Percentiles rank a stretch among this genome's conserved stretches.
Evolutionary conservation across 1,284 basidiomycete species (phyloP).

Genomic region (Chondrostereum purpureum): DNA sequence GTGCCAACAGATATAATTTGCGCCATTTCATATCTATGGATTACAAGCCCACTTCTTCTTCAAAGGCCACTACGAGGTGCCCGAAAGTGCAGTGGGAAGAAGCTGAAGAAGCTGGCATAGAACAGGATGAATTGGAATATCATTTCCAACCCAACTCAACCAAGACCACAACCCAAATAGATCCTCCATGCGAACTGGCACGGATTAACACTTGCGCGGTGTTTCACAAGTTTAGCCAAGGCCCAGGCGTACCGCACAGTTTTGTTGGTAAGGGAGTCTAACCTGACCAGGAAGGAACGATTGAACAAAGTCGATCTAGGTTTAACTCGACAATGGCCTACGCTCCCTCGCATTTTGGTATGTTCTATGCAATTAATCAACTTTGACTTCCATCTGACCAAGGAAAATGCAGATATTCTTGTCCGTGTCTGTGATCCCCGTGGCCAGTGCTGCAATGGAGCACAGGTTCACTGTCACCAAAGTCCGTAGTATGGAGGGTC

Average conservation of each 20-base stretch:
- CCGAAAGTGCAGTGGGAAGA: too few species aligned
- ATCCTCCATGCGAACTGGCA: constrained; percentile 26
- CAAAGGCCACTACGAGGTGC: too few species aligned
- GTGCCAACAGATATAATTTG: constrained; percentile 46
- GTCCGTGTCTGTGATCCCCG: constrained; percentile 44
- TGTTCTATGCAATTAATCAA: constrained; percentile 14
- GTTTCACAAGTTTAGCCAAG: constrained; percentile 48
- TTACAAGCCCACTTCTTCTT: constrained; percentile 1
- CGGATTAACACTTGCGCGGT: constrained; percentile 48
- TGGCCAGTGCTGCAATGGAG: constrained; percentile 36
- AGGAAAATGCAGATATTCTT: constrained; percentile 43
- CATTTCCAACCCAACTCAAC: constrained; percentile 8
- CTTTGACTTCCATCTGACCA: neutral
- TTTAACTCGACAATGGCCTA: constrained; percentile 51
- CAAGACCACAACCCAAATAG: constrained; percentile 12
- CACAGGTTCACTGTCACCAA: constrained; percentile 50
- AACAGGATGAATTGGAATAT: constrained; percentile 9
- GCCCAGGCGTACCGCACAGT: constrained; percentile 51
- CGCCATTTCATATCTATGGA: constrained; percentile 18
- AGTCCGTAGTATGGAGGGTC: constrained; percentile 45
- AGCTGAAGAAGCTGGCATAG: constrained; percentile 14
- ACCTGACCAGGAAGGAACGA: too few species aligned
- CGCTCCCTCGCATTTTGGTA: constrained; percentile 52
- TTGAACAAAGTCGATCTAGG: too few species aligned
- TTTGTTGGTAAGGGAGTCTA: constrained; percentile 38